Evolutionary conservation across 164 flowering plant species (phyloP).

Genomic region (Saururus chinensis): DNA sequence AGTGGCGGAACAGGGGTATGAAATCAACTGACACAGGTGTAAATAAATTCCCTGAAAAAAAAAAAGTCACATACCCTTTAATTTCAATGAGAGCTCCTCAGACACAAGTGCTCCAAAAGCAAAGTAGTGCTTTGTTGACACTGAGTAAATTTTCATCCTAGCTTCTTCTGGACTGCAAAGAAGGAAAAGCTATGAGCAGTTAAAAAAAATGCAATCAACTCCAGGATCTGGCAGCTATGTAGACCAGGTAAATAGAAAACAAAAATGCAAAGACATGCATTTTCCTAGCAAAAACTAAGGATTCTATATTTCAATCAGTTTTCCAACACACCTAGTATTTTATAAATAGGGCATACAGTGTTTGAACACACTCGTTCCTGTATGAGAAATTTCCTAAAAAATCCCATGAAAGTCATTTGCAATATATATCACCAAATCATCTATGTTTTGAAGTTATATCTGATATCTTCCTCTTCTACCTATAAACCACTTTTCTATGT

Average conservation of each 20-base stretch:
- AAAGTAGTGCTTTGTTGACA: conserved; percentile 31
- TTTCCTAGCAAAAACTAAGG: not conserved
- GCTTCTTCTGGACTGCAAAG: conserved; percentile 31
- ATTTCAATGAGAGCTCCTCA: conserved; percentile 27
- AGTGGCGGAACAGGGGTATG: not conserved
- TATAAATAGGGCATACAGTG: no score
- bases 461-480: no score
- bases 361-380: no score
- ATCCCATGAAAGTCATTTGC: no score
- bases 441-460: no score
- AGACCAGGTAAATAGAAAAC: not conserved
- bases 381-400: no score
- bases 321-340: no score
- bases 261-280: not conserved
- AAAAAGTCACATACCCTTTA: conserved; percentile 16
- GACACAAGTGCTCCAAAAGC: conserved; percentile 30
- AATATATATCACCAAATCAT: no score
- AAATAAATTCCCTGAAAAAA: not conserved
- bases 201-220: not conserved
- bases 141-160: conserved; percentile 26
- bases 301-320: no score
- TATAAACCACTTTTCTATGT: no score
- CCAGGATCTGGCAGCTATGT: not conserved
- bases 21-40: not conserved
- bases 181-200: not conserved